Conservation (phyloP, 768 basidiomycete species). For the Exsudoporus frostii region DNA sequence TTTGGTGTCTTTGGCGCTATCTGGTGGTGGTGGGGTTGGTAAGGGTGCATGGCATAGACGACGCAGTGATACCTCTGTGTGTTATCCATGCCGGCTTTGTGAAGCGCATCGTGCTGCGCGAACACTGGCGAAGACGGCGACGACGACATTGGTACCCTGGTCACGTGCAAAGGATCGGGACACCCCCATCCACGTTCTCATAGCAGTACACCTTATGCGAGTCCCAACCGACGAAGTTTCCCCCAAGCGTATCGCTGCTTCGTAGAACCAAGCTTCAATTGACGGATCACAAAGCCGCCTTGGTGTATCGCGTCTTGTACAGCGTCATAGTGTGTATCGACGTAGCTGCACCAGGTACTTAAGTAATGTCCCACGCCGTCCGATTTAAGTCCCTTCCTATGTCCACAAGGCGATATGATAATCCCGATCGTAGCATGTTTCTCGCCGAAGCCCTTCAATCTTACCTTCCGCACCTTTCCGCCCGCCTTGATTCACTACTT, state of each 20-base stretch:
- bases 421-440: not conserved
- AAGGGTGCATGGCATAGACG: not conserved
- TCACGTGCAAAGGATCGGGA: too few species aligned
- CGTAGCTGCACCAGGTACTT: too few species aligned
- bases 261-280: too few species aligned
- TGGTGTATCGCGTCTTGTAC: too few species aligned
- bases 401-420: not conserved
- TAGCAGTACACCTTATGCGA: too few species aligned
- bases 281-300: too few species aligned
- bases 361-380: too few species aligned
- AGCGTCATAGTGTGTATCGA: too few species aligned
- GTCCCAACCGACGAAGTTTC: too few species aligned
- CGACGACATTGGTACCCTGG: not conserved
- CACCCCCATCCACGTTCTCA: too few species aligned
- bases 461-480: not conserved
- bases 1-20: constrained; percentile 53
- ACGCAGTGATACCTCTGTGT: constrained; percentile 53
- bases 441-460: not conserved
- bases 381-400: not conserved
- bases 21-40: constrained; percentile 18
- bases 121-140: not conserved
- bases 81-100: constrained; percentile 88
- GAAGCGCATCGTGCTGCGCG: constrained; percentile 60
- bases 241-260: too few species aligned
- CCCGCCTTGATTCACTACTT: not conserved